Evolutionary conservation across 352 stramenopile species (phyloP).

Genomic region (Phytophthora kernoviae): DNA sequence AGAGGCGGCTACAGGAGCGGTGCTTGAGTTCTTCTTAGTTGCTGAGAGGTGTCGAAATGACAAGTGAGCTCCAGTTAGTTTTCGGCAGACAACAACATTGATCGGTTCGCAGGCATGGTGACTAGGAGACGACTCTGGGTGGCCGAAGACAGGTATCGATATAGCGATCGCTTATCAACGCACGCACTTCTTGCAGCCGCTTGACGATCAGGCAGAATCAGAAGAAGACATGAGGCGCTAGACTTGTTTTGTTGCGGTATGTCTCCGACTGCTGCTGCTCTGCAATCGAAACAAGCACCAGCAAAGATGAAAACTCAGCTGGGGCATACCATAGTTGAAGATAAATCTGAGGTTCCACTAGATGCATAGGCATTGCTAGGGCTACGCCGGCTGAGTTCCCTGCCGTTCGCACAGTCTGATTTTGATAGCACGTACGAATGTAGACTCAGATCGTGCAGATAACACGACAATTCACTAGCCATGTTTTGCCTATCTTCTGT

Average conservation of each 20-base stretch:
- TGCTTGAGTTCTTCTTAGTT: conserved; percentile 9
- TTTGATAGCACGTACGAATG: conserved; percentile 3
- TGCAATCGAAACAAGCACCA: background rate
- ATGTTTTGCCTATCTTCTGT: background rate
- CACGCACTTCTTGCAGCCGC: conserved; percentile 3
- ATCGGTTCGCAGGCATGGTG: too few species aligned
- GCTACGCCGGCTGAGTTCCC: too few species aligned
- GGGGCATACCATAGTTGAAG: background rate
- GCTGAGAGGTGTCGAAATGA: conserved; percentile 28
- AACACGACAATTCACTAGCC: background rate
- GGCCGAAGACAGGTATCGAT: background rate
- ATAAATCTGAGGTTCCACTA: background rate
- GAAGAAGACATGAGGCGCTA: background rate
- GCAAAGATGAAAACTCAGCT: background rate
- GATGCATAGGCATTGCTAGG: too few species aligned
- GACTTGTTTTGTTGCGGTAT: background rate
- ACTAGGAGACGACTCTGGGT: background rate
- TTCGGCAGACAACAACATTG: background rate
- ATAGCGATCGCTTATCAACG: conserved; percentile 11
- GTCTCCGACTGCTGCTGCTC: background rate
- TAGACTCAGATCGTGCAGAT: background rate
- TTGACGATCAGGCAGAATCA: conserved; percentile 18
- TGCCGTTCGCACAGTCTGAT: conserved; percentile 9
- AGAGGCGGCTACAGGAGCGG: conserved; percentile 1
- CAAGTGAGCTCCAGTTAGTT: conserved; percentile 30